Base-by-base conservation (phyloP, 352 stramenopile genomes). In the Thraustochytrium striatum region DNA sequence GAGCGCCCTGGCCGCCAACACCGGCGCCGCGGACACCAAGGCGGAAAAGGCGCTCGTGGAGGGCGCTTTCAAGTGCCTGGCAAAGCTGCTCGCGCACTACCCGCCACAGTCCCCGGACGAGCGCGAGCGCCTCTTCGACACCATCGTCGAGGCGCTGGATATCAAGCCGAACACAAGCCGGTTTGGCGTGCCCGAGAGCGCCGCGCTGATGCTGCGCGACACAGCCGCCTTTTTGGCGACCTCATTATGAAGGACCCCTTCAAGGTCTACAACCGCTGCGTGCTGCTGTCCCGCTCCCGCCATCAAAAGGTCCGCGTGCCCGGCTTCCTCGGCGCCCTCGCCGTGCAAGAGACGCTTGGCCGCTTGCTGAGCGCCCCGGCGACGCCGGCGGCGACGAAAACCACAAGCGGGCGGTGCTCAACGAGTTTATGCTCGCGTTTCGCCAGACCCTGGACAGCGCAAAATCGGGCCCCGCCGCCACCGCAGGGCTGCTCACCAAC, bases 351-450 rank as follows among this genome's bases (percentile, higher is more conserved):
- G 36, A 61, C 3, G 13, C 32, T 75, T 25, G 65, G 65, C 8
- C 21, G 25, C 11, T 32, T 30, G 21, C 65, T 75, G 30, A 43
- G 41, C 25, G 16, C 32, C 9, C 2, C 25, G 7, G 44, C 44
- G 3, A 65, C 9, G 41, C 43, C 3, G 36, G 35, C 7, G 59
- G 53, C 50, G 11, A 0, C 36, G 5, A 0, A 19, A 19, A 21
- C 9, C 7, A 72, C 8, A 38, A 30, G 19, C 65, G 65, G 21
- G 11, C 25, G n/a, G 16, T 41, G 5, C 43, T 75, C 30, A 32
- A 75, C 36, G 32, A 21, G 3, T 75, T 75, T 32, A 75, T 75
- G 65, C 16, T 3, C 39, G 50, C 43, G 28, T 75, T 75, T 61
- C 44, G 65, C 3, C 1, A 72, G 7, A 75, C 52, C 25, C 50